Base-by-base conservation (phyloP, 305 asterid species). In the Fraxinus angustifolia region DNA sequence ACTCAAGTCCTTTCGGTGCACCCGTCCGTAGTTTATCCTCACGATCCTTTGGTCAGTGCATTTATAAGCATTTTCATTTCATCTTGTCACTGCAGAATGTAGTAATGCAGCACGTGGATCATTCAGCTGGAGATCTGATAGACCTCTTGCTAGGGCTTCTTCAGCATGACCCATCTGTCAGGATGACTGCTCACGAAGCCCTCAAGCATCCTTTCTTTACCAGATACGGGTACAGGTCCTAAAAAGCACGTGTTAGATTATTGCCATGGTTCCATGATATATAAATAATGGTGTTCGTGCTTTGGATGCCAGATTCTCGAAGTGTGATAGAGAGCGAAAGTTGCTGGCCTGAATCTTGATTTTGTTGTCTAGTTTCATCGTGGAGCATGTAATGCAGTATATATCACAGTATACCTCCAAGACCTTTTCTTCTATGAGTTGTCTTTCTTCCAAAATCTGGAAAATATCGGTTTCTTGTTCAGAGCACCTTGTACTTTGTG, bases 71-170 rank as follows among this genome's bases (percentile, higher is more conserved):
- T 23, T 21, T 26, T 62, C 34, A 65, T 23, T 21, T 65, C 34
- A 65, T 65, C 34, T 34, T 23, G 14, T 65, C n/a, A 14, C n/a
- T 12, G 75, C 75, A 70, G 75, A 94, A 94, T 82, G 70, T 91
- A 62, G 85, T 94, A 17, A 94, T 94, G 98, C 93, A 93, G 78
- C 93, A 91, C 19, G 98, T 94, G 30, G 98, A 94, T 82, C 97
- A 94, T 85, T 94, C 97, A 3, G 97, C 98, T 0, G 97, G 97
- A 8, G 98, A 94, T 81, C 91, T 94, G 28, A 93, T 94, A 58
- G 80, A 91, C 78, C 88, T 94, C 42, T 83, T 94, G 81, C 98
- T 92, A 83, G 98, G 97, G 1, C 97, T 93, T 77, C 86, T 94
- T 28, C 86, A 87, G 76, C 90, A 91, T 11, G 97, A 94, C 34